Evolutionary conservation across 129 eudicot genomes (phyloP), one percentile per base, ranked within the genome.

Genomic region (Chrysanthemum seticuspe): DNA sequence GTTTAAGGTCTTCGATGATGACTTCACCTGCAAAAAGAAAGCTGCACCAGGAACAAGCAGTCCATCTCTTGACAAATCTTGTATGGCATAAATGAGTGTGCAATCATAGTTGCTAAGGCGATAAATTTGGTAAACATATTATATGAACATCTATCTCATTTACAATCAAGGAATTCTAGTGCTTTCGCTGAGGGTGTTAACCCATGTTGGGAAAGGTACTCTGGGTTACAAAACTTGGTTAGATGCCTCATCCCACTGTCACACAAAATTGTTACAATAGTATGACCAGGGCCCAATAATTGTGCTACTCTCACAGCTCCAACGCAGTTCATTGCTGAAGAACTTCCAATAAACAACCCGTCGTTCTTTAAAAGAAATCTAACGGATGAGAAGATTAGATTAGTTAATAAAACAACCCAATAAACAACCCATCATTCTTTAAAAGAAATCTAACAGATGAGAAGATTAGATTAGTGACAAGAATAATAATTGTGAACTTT

Each of bases 311-410:
- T 83, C 58, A 90, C 87, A 51, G 99, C 97, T 74, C 99, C 98
- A 70, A 94, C 96, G 63, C 98, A 94, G 73, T 94, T 94, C 99
- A 94, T 90, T 29, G 99, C 99, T 40, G 99, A 90, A 75, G 97
- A 90, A 80, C 99, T 90, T 65, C 99, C 99, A 44, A 94, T 76
- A 85, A 94, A 90, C n/a, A 90, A 83, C 13, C 99, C 97, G 16
- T 90, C 97, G 2, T 90, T 86, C 82, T 86, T 88, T 75, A 88
- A 25, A 40, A 94, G 95, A 23, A 86, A 94, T 84, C 99, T 94
- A 85, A n/a, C n/a, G n/a, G n/a, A n/a, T n/a, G n/a, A n/a, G n/a
- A n/a, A n/a, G n/a, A n/a, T n/a, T n/a, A n/a, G n/a, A n/a, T n/a
- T n/a, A n/a, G n/a, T n/a, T n/a, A n/a, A n/a, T n/a, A n/a, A n/a